A percentile compares a stretch with the other conserved stretches of the same genome.
phyloP scores from a whole-genome alignment of 495 filamentous ascomycete genomes.

The Aspergillus leporis region DNA sequence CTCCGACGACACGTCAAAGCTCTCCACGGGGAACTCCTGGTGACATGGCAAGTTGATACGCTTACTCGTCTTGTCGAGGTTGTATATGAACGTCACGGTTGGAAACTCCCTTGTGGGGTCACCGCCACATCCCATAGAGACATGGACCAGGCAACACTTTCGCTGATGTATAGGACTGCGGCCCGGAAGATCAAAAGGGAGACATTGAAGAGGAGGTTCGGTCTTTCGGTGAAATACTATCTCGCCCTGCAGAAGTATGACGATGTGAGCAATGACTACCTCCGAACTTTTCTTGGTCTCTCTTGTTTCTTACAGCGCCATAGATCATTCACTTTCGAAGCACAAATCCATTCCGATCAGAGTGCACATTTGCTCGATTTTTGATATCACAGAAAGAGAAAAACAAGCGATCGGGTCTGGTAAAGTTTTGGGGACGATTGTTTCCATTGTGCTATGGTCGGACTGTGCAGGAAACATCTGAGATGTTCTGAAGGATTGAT shows the following conservation, averaged over 20 bases:
- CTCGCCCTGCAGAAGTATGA: constrained; percentile 34
- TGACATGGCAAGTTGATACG: constrained; percentile 41
- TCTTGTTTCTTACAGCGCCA: neutral
- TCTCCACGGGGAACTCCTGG: constrained; percentile 31
- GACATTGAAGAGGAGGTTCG: constrained; percentile 27
- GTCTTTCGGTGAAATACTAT: constrained; percentile 29
- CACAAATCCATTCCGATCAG: constrained; percentile 32
- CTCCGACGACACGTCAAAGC: constrained; percentile 33
- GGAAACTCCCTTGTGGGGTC: constrained; percentile 26
- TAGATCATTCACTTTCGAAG: constrained; percentile 40
- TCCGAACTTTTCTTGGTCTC: neutral
- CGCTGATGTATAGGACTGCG: constrained; percentile 28
- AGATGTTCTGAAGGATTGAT: constrained; percentile 18
- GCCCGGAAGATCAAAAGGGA: constrained; percentile 26
- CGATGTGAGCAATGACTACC: constrained; percentile 25
- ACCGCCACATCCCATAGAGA: constrained; percentile 17
- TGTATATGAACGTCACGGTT: constrained; percentile 27
- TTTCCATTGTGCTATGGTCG: constrained; percentile 41
- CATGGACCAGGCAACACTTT: constrained; percentile 24
- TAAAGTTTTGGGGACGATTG: constrained; percentile 36
- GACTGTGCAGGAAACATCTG: constrained; percentile 32
- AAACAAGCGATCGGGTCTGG: constrained; percentile 21
- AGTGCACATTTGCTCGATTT: constrained; percentile 37
- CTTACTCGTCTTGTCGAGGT: constrained; percentile 42
- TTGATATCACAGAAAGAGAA: constrained; percentile 28